phyloP scores from a whole-genome alignment of 345 rosid species.

The Moricandia arvensis region DNA sequence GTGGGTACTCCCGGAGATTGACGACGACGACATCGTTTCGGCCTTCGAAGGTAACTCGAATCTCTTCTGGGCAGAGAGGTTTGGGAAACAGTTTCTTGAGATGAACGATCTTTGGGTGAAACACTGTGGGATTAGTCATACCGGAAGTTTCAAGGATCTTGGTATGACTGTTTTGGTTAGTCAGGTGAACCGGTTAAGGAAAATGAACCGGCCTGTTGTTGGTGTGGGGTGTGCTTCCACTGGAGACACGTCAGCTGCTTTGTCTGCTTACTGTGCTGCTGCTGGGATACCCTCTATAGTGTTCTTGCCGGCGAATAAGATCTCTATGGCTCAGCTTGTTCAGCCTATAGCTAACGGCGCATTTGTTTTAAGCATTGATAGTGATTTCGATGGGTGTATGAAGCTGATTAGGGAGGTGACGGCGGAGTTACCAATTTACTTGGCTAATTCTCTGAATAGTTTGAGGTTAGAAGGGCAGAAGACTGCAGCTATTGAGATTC shows the following conservation, averaged over 20 bases:
- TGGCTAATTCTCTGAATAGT: conserved; percentile 84
- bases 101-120: conserved; percentile 94
- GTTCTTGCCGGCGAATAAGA: conserved; percentile 77
- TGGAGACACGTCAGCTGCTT: conserved; percentile 89
- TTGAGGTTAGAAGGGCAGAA: conserved; percentile 91
- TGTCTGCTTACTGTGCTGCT: conserved; percentile 81
- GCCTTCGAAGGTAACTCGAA: conserved; percentile 93
- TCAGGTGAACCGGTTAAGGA: conserved; percentile 79
- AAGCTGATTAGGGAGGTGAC: conserved; percentile 81
- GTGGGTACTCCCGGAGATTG: conserved; percentile 87
- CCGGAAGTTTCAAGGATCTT: conserved; percentile 89
- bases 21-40: conserved; percentile 73
- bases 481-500: conserved; percentile 85
- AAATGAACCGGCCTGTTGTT: conserved; percentile 66
- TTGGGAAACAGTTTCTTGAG: conserved; percentile 65
- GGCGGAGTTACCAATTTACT: conserved; percentile 71
- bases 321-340: conserved; percentile 87
- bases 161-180: conserved; percentile 95
- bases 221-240: conserved; percentile 98
- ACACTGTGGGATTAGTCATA: conserved; percentile 90
- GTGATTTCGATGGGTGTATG: conserved; percentile 94
- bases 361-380: conserved; percentile 79
- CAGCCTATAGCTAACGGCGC: conserved; percentile 96
- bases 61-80: conserved; percentile 90
- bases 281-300: conserved; percentile 93